phyloP scores from a whole-genome alignment of 1,139 yeast genomes.

The Diutina catenulata region DNA sequence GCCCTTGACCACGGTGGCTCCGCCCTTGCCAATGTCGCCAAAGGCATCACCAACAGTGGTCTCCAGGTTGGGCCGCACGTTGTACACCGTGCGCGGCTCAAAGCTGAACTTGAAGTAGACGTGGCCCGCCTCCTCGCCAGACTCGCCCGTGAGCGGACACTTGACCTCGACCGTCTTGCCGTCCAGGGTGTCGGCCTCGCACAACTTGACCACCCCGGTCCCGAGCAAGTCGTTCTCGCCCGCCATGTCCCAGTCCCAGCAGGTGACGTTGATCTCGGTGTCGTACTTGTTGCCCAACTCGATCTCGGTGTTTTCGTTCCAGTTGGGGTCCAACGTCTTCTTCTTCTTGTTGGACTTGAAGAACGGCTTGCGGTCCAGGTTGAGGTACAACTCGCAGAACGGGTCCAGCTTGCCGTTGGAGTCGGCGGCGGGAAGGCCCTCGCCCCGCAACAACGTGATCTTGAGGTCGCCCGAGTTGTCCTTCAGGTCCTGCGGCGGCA shows the following conservation, averaged over 20 bases:
- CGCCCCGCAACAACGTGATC: conserved; percentile 55
- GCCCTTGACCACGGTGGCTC: conserved; percentile 12
- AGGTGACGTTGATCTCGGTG: conserved; percentile 44
- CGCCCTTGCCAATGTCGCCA: conserved; percentile 20
- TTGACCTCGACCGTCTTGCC: conserved; percentile 37
- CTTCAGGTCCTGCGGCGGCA: conserved; percentile 68
- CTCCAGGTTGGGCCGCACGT: conserved; percentile 26
- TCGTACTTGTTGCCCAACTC: conserved; percentile 49
- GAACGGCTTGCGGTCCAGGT: conserved; percentile 45
- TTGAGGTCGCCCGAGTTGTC: conserved; percentile 65
- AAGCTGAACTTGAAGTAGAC: conserved; percentile 49
- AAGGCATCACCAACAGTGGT: conserved; percentile 34
- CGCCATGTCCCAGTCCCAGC: conserved; percentile 90
- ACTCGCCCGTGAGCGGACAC: conserved; percentile 43
- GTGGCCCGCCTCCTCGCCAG: conserved; percentile 52
- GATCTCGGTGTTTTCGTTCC: conserved; percentile 53
- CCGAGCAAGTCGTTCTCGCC: conserved; percentile 80
- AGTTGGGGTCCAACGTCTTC: conserved; percentile 78
- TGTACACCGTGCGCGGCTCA: conserved; percentile 56
- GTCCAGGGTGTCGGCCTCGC: conserved; percentile 37
- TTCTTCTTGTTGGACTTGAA: conserved; percentile 71
- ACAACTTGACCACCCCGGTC: conserved; percentile 43
- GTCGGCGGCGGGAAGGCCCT: conserved; percentile 72
- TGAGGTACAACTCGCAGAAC: conserved; percentile 53
- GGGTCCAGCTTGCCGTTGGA: conserved; percentile 92